Percentiles rank a stretch among this genome's conserved stretches.
Conservation (phyloP, 768 basidiomycete genomes). For the Mycena sanguinolenta region DNA sequence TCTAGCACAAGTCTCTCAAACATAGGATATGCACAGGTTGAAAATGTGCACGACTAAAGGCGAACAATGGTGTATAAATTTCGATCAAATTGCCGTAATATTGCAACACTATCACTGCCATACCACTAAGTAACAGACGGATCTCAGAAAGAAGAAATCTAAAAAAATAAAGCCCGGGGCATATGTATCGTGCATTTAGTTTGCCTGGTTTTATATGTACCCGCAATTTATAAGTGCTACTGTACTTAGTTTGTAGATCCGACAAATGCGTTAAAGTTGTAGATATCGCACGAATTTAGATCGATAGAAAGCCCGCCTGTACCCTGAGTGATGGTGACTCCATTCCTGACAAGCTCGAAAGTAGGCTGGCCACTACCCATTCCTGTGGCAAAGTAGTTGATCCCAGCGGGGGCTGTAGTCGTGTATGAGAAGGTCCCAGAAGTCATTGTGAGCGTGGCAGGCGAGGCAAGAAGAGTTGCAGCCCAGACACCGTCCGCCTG, state of each 20-base stretch:
- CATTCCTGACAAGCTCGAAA: neutral
- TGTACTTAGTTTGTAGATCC: neutral
- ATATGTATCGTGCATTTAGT: too few species aligned
- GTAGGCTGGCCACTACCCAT: neutral
- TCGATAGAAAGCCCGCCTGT: neutral
- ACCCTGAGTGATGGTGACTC: neutral
- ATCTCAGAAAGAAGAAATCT: too few species aligned
- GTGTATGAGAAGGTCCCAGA: neutral
- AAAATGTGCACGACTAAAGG: too few species aligned
- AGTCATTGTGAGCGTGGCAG: neutral
- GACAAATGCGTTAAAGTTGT: constrained; percentile 2
- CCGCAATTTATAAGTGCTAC: neutral
- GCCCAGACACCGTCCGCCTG: constrained; percentile 4
- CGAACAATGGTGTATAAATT: too few species aligned
- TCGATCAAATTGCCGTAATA: too few species aligned
- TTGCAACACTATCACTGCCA: too few species aligned
- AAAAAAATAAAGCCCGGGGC: too few species aligned
- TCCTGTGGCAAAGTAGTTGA: constrained; percentile 2
- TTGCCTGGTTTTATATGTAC: too few species aligned
- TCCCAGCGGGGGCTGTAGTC: neutral
- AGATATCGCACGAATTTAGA: constrained; percentile 4
- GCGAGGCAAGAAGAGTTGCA: neutral
- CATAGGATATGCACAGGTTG: too few species aligned
- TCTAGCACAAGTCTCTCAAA: too few species aligned
- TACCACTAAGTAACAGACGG: too few species aligned